phyloP scores from a whole-genome alignment of 129 eudicot genomes.

The Solidago caesia region DNA sequence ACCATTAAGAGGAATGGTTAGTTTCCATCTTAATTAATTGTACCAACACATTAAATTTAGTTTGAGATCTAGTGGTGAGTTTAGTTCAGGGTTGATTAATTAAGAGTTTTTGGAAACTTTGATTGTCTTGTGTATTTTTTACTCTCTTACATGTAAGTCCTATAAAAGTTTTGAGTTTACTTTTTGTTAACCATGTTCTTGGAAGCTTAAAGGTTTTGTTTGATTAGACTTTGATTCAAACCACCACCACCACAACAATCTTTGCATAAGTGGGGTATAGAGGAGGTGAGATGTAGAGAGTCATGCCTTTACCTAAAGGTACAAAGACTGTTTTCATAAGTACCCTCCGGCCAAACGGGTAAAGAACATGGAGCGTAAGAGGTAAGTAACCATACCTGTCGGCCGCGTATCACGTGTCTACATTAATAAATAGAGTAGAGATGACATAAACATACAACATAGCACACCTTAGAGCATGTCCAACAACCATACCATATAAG shows the following conservation, averaged over 20 bases:
- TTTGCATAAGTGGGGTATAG: too few species aligned
- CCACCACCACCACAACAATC: not conserved
- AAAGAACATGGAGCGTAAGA: too few species aligned
- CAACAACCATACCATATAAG: too few species aligned
- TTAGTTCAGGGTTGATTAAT: slow-evolving; percentile 1
- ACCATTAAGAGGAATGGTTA: not conserved
- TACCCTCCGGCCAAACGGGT: too few species aligned
- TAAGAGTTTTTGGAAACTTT: slow-evolving; percentile 18
- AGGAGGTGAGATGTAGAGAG: too few species aligned
- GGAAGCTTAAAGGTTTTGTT: not conserved
- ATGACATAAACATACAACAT: too few species aligned
- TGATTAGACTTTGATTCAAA: not conserved
- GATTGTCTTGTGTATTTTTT: slow-evolving; percentile 17
- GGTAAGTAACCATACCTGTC: too few species aligned
- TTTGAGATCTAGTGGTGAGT: slow-evolving; percentile 29
- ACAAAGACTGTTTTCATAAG: too few species aligned
- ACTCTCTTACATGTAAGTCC: not conserved
- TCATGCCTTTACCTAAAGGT: too few species aligned
- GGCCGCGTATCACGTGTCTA: too few species aligned
- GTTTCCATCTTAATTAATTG: slow-evolving; percentile 6
- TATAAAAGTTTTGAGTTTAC: not conserved
- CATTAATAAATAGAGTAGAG: too few species aligned
- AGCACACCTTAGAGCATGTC: too few species aligned
- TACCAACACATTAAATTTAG: slow-evolving; percentile 3
- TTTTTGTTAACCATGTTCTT: not conserved